phyloP scores from a whole-genome alignment of 768 basidiomycete genomes.

The Termitomyces sp. region DNA sequence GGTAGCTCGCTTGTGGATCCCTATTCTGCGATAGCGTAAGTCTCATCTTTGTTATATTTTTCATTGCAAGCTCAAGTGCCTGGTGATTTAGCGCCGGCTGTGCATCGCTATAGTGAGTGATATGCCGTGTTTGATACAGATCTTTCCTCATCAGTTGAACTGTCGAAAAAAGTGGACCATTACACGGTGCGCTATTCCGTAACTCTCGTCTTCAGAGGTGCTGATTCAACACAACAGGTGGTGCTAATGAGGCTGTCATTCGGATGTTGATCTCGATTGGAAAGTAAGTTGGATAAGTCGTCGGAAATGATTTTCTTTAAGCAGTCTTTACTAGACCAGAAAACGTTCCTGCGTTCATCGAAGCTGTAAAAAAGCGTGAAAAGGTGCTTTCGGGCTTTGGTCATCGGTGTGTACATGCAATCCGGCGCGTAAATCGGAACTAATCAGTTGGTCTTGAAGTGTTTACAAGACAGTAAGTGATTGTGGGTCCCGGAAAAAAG shows the following conservation, averaged over 20 bases:
- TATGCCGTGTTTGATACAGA: background rate
- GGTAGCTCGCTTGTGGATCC: constrained; percentile 89
- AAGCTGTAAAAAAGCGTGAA: constrained; percentile 83
- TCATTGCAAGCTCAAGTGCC: background rate
- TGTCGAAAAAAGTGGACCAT: constrained; percentile 45
- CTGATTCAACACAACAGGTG: constrained; percentile 38
- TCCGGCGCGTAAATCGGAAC: background rate
- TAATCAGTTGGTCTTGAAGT: constrained; percentile 19
- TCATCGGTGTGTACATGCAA: constrained; percentile 50
- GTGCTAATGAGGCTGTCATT: constrained; percentile 92
- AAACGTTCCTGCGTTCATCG: constrained; percentile 81
- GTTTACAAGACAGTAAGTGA: constrained; percentile 68
- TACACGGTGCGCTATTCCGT: constrained; percentile 45
- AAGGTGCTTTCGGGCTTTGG: constrained; percentile 89
- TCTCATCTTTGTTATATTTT: constrained; percentile 1
- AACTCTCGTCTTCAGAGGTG: background rate
- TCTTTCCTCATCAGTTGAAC: background rate
- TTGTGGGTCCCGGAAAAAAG: background rate
- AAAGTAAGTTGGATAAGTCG: constrained; percentile 38
- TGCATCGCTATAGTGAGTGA: constrained; percentile 78
- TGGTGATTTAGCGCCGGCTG: constrained; percentile 59
- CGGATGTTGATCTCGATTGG: constrained; percentile 90
- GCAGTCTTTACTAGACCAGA: constrained; percentile 41
- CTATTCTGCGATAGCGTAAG: constrained; percentile 77
- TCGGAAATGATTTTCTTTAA: background rate